Conservation (phyloP, 495 filamentous ascomycete genomes). For the Aspergillus leporis region DNA sequence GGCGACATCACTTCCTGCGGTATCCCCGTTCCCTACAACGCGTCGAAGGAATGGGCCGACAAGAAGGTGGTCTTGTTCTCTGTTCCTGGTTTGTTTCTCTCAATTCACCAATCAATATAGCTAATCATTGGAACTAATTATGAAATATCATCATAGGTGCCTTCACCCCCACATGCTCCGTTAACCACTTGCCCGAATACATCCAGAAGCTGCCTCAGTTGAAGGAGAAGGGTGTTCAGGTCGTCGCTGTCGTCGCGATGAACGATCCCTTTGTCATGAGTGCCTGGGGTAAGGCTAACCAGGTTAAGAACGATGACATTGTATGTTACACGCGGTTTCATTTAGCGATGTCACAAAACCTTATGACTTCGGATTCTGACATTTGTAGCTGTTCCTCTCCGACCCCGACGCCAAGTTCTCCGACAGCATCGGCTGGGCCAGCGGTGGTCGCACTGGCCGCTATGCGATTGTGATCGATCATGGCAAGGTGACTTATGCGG, state of each 20-base stretch:
- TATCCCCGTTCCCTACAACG: slow-evolving; percentile 73
- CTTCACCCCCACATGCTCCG: slow-evolving; percentile 92
- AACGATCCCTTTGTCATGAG: slow-evolving; percentile 92
- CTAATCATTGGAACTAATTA: background rate
- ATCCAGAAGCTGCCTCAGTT: slow-evolving; percentile 70
- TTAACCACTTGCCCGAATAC: slow-evolving; percentile 81
- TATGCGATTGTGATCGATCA: slow-evolving; percentile 88
- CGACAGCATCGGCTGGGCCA: slow-evolving; percentile 76
- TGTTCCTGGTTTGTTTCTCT: slow-evolving; percentile 63
- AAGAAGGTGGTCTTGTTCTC: slow-evolving; percentile 91
- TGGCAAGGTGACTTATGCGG: slow-evolving; percentile 83
- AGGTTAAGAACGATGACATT: slow-evolving; percentile 70
- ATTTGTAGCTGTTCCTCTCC: slow-evolving; percentile 69
- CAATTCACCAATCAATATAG: background rate
- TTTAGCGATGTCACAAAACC: background rate
- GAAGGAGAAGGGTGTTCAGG: slow-evolving; percentile 79
- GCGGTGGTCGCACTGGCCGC: slow-evolving; percentile 66
- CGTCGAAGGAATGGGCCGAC: slow-evolving; percentile 77
- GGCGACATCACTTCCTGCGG: slow-evolving; percentile 71
- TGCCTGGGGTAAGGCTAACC: slow-evolving; percentile 93
- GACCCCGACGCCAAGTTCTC: slow-evolving; percentile 77
- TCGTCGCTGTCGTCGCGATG: slow-evolving; percentile 77
- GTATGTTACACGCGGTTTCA: slow-evolving; percentile 54
- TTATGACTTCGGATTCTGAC: background rate
- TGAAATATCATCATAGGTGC: slow-evolving; percentile 53